These are phyloP conservation scores for Claviceps monticola DNA, from an alignment of 2,329 filamentous ascomycete genomes.

Conservation along the genomic window DNA sequence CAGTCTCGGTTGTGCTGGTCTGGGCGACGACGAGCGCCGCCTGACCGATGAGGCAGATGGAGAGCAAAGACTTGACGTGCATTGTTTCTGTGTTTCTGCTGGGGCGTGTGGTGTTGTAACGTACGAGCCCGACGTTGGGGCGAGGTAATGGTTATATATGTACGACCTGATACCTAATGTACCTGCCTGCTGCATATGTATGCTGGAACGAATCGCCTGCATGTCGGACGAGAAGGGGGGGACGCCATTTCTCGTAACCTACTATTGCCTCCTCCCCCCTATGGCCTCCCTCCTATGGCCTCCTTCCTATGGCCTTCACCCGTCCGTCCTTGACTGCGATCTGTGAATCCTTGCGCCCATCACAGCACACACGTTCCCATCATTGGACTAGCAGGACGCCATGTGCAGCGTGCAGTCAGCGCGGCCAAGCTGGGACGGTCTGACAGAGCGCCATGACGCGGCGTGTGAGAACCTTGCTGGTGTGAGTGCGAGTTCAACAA, in stretches of 20 bases:
- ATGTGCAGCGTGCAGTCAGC: background rate
- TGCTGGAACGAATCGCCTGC: no score
- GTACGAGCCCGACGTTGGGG: no score
- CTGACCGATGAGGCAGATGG: conserved; percentile 7
- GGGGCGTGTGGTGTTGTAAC: background rate
- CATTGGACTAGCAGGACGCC: background rate
- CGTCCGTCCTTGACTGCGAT: no score
- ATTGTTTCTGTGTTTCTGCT: conserved; percentile 1
- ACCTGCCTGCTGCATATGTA: no score
- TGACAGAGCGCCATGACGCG: conserved; percentile 3
- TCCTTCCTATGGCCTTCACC: no score
- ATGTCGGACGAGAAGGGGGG: no score
- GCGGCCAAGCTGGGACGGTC: background rate
- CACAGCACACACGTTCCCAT: background rate
- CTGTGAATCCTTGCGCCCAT: background rate
- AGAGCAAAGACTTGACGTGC: conserved; percentile 6
- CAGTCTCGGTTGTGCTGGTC: background rate
- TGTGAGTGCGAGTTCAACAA: background rate
- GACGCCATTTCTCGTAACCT: no score
- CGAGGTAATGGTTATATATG: no score
- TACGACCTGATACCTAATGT: no score
- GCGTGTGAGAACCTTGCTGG: conserved; percentile 5
- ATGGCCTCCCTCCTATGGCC: no score
- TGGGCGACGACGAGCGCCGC: conserved; percentile 5
- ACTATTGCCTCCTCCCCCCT: no score